Evolutionary conservation across 2,329 filamentous ascomycete species (phyloP).

Genomic region (Dryadomyces quercus-mongolicae): DNA sequence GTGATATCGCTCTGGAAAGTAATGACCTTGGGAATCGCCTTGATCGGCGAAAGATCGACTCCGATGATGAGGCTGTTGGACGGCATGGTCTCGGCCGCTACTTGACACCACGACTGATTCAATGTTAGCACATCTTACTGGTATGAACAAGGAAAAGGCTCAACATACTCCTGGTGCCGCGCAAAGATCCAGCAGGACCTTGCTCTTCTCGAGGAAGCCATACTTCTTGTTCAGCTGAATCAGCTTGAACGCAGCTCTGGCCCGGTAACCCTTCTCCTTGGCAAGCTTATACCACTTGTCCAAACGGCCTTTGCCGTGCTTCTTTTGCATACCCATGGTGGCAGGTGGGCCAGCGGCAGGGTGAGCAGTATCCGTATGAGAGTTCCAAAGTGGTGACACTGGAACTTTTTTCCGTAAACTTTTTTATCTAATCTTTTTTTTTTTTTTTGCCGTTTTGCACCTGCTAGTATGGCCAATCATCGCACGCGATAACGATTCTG

Average conservation of each 20-base stretch:
- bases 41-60: constrained; percentile 90
- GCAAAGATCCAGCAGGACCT: constrained; percentile 92
- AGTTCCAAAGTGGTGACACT: background rate
- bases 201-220: constrained; percentile 94
- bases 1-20: constrained; percentile 98
- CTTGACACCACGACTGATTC: constrained; percentile 79
- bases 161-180: constrained; percentile 75
- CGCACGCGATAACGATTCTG: constrained; percentile 1
- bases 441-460: constrained; percentile 1
- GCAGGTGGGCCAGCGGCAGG: background rate
- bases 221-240: constrained; percentile 99
- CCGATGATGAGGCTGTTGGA: constrained; percentile 80
- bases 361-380: background rate
- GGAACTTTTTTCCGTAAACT: background rate
- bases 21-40: constrained; percentile 86
- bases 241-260: constrained; percentile 92
- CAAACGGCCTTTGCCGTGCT: constrained; percentile 94
- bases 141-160: background rate
- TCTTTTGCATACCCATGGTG: constrained; percentile 91
- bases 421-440: constrained; percentile 1
- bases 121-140: background rate
- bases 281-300: constrained; percentile 99
- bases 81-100: constrained; percentile 92
- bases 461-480: constrained; percentile 3
- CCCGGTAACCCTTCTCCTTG: constrained; percentile 95